Evolutionary conservation across 495 filamentous ascomycete genomes (phyloP).

Genomic region (Extremus antarcticus): DNA sequence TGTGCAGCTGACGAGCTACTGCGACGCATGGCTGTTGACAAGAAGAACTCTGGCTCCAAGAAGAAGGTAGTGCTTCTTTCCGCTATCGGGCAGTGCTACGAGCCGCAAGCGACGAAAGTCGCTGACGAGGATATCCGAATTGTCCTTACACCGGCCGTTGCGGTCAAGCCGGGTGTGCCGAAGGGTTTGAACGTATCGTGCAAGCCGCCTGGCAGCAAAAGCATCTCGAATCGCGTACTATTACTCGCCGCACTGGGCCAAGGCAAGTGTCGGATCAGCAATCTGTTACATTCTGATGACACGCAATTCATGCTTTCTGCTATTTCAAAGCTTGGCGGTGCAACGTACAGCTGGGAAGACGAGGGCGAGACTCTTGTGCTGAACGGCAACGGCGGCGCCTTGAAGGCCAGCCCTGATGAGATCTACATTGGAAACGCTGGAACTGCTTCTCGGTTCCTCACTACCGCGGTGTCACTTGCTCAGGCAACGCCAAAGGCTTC

Average conservation of each 20-base stretch:
- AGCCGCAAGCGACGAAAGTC: constrained; percentile 77
- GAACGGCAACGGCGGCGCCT: constrained; percentile 74
- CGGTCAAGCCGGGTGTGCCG: constrained; percentile 59
- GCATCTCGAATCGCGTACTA: constrained; percentile 90
- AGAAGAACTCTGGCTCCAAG: constrained; percentile 93
- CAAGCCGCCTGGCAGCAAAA: constrained; percentile 91
- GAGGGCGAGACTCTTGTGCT: constrained; percentile 83
- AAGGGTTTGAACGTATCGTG: constrained; percentile 56
- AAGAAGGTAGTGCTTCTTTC: constrained; percentile 96
- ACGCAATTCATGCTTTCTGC: constrained; percentile 95
- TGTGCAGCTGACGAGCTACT: constrained; percentile 86
- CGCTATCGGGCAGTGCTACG: constrained; percentile 76
- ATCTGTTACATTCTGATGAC: constrained; percentile 91
- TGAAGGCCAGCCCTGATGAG: constrained; percentile 62
- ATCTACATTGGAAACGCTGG: constrained; percentile 95
- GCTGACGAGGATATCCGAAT: constrained; percentile 75
- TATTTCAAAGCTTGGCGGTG: constrained; percentile 69
- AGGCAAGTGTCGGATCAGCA: constrained; percentile 77
- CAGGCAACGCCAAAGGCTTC: constrained; percentile 45
- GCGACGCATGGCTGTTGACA: constrained; percentile 91
- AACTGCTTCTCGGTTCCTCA: constrained; percentile 91
- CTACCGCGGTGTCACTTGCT: constrained; percentile 81
- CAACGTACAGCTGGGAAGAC: constrained; percentile 89
- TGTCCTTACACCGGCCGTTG: constrained; percentile 69
- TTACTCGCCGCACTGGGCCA: constrained; percentile 84